Percentiles rank a stretch among this genome's conserved stretches.
phyloP scores from a whole-genome alignment of 179 eudicot species.

The Vitellaria paradoxa region DNA sequence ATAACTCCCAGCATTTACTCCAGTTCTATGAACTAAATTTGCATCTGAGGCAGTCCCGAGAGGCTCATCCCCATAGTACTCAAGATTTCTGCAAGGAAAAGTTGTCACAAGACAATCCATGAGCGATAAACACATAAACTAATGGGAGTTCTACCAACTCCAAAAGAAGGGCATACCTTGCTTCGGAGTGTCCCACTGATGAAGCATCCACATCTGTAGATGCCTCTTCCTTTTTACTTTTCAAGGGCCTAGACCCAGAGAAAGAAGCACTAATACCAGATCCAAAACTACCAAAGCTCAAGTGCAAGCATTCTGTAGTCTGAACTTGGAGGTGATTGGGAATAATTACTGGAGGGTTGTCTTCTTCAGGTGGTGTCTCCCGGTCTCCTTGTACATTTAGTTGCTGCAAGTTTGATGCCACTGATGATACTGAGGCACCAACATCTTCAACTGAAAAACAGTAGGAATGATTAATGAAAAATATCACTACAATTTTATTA shows the following conservation, averaged over 20 bases:
- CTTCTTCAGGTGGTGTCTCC: slow-evolving; percentile 48
- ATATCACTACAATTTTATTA: not conserved
- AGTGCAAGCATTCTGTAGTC: slow-evolving; percentile 72
- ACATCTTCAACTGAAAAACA: slow-evolving; percentile 41
- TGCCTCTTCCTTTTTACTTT: slow-evolving; percentile 45
- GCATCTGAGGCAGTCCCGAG: slow-evolving; percentile 52
- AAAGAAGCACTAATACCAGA: slow-evolving; percentile 49
- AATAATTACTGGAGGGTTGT: slow-evolving; percentile 77
- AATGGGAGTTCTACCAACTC: not conserved
- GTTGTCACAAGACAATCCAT: slow-evolving; percentile 9
- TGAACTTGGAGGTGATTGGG: slow-evolving; percentile 90
- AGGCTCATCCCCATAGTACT: slow-evolving; percentile 73
- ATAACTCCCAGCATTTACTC: slow-evolving; percentile 43
- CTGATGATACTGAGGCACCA: slow-evolving; percentile 52
- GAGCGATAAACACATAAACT: not conserved
- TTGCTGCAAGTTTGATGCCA: slow-evolving; percentile 67
- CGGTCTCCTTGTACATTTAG: slow-evolving; percentile 56
- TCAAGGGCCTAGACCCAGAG: slow-evolving; percentile 50
- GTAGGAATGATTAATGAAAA: not conserved
- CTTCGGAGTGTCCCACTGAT: slow-evolving; percentile 45
- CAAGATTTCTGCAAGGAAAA: slow-evolving; percentile 52
- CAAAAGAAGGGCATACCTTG: slow-evolving; percentile 47
- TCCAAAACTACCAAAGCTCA: slow-evolving; percentile 98
- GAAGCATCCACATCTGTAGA: slow-evolving; percentile 48
- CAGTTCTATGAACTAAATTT: slow-evolving; percentile 53